Base-by-base conservation (phyloP, 768 basidiomycete genomes). In the Ramaria rubella region DNA sequence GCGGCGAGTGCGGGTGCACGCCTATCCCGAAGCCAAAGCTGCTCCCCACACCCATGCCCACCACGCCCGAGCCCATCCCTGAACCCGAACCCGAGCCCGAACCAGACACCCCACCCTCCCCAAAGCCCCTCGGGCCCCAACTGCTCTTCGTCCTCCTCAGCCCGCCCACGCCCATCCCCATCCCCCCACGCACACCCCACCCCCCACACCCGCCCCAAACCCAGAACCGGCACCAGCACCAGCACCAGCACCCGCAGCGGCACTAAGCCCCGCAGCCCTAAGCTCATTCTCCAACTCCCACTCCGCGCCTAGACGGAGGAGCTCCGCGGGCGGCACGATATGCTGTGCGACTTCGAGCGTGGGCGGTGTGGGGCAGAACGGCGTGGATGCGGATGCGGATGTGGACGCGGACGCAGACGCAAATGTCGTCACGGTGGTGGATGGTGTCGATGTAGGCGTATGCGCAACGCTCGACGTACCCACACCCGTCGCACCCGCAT, bases 291-390 rank as follows among this genome's bases (percentile, higher is more conserved):
- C 49, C 24, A 29, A 4, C 33, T 51, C 49, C 49, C 49, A 51
- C 24, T 7, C 31, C 6, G 33, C 33, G 49, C 49, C 49, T 6
- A 51, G 49, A 8, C 49, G 49, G 4, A 51, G 49, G 11, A 51
- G 49, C 33, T 51, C 49, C 21, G 49, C 49, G 24, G 49, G 49
- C 30, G 49, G 49, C 14, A 51, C 49, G 33, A 51, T 51, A 24
- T 51, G 49, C 21, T 51, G 49, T 19, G 49, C 49, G 29, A 51
- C 49, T 7, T 51, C 49, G 24, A 3, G 49, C 11, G 19, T 23
- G 27, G 33, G 6, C 4, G 21, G n/a, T 14, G 49, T 29, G 1
- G 29, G 36, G 36, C 36, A 9, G 44, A 23, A 31, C 31, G 49
- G 11, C 29, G 29, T n/a, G 26, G 30, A 29, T 11, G 49, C 24